Evolutionary conservation across 371 early-diverging fungal genomes (phyloP).

Genomic region (Mucor irregularis): DNA sequence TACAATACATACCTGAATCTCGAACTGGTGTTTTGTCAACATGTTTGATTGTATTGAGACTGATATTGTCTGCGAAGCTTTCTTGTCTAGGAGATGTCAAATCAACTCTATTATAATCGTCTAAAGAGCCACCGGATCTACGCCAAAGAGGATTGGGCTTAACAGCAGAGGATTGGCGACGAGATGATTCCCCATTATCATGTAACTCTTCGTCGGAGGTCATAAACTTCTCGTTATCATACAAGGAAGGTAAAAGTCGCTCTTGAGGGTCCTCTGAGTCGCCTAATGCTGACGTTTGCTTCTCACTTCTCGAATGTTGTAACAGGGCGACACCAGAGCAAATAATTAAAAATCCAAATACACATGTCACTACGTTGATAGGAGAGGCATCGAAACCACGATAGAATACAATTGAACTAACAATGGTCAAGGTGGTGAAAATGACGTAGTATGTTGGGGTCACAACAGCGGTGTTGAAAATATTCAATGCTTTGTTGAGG

Average conservation of each 20-base stretch:
- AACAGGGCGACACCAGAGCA: constrained; percentile 57
- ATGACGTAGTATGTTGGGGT: constrained; percentile 94
- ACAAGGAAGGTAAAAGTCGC: constrained; percentile 4
- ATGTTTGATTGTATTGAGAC: constrained; percentile 8
- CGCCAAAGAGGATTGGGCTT: constrained; percentile 9
- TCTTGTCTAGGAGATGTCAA: not conserved
- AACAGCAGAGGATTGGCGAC: not conserved
- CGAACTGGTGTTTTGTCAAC: not conserved
- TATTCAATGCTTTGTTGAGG: constrained; percentile 93
- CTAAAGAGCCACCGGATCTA: constrained; percentile 13
- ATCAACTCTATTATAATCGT: constrained; percentile 1
- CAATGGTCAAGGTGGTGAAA: constrained; percentile 91
- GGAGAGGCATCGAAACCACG: constrained; percentile 83
- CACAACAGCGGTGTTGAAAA: constrained; percentile 90
- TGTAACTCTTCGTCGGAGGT: constrained; percentile 19
- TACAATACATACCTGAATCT: constrained; percentile 9
- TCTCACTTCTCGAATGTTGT: constrained; percentile 38
- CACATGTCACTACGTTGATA: constrained; percentile 79
- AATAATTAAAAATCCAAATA: constrained; percentile 89
- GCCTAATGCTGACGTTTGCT: constrained; percentile 20
- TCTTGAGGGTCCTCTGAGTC: constrained; percentile 16
- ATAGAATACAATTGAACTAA: constrained; percentile 86
- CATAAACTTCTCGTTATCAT: constrained; percentile 18
- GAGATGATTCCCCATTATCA: constrained; percentile 1
- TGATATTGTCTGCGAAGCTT: constrained; percentile 15